Evolutionary conservation across 495 filamentous ascomycete genomes (phyloP), one percentile per base, ranked within the genome.

Genomic region (Aspergillus homomorphus): DNA sequence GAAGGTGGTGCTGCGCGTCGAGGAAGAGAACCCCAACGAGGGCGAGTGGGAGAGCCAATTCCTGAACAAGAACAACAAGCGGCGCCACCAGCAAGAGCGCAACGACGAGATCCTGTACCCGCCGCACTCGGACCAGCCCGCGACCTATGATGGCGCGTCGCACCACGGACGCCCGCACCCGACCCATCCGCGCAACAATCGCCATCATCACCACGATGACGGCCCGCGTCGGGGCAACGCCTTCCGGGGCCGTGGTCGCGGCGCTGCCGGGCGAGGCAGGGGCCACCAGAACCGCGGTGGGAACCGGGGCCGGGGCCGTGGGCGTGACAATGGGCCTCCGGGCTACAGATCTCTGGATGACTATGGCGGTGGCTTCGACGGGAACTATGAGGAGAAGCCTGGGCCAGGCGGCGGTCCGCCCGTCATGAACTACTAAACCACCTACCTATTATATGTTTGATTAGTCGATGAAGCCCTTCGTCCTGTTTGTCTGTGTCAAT

Each of bases 1-100:
- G 74, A 96, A 95, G 73, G 82, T 87, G 18, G 73, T 93, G 48
- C 74, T 98, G 45, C 82, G 88, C 12, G 84, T 98, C 38, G 90
- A 96, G 70, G 78, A 83, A 55, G 87, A 93, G 46, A 77, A 59
- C 16, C 65, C 73, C 28, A 66, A 72, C 30, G 84, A 85, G 60
- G 79, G 80, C 46, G 78, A 81, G 55, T 84, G 80, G 63, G 83
- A 89, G 58, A 84, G 72, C 64, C 69, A 77, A 9, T 81, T 78
- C 63, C 67, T 78, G 15, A 81, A 83, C 67, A 85, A 77, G 62
- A 74, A 69, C 45, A 70, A 77, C 60, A 90, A 76, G 66, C 62
- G 71, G 58, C 69, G 75, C 44, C 58, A 69, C 49, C 70, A 66
- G 49, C 68, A 63, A 21, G 73, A 73, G 24, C 62, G 59, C 24